Evolutionary conservation across 805 yeast genomes (phyloP).

Genomic region (Pichia cephalocereana): DNA sequence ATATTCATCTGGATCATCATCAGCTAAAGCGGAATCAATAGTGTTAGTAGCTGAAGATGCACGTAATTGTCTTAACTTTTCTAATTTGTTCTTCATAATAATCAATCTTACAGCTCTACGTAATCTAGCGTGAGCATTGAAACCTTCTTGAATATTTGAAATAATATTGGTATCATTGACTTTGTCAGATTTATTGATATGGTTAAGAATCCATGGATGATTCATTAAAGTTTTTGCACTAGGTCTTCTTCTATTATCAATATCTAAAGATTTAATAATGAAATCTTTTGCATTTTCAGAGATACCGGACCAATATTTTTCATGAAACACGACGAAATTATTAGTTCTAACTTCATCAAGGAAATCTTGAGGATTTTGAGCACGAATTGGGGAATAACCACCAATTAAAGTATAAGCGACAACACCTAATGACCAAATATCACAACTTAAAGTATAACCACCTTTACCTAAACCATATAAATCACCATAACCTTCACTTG

Average conservation of each 20-base stretch:
- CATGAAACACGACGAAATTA: conserved; percentile 75
- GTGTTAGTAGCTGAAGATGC: conserved; percentile 37
- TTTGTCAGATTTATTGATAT: conserved; percentile 15
- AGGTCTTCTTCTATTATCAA: conserved; percentile 59
- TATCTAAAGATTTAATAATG: conserved; percentile 59
- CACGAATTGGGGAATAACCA: conserved; percentile 87
- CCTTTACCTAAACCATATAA: conserved; percentile 27
- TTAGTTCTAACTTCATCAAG: conserved; percentile 68
- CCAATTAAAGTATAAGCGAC: conserved; percentile 83
- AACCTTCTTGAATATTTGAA: conserved; percentile 71
- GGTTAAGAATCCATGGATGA: conserved; percentile 69
- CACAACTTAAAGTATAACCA: conserved; percentile 95
- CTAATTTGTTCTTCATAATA: conserved; percentile 68
- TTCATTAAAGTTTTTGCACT: conserved; percentile 54
- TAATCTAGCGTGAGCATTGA: conserved; percentile 77
- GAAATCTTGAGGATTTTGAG: conserved; percentile 77
- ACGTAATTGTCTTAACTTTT: conserved; percentile 55
- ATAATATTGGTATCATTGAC: conserved; percentile 46
- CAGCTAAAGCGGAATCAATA: conserved; percentile 12
- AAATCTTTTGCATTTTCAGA: conserved; percentile 75
- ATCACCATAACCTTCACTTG: conserved; percentile 38
- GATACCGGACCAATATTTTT: conserved; percentile 77
- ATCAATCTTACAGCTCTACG: conserved; percentile 81
- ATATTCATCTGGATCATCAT: conserved; percentile 26
- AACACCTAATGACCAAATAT: conserved; percentile 92